These are phyloP conservation scores for Panicum hallii DNA, from an alignment of 202 grass and related monocot genomes.

Conservation along the genomic window DNA sequence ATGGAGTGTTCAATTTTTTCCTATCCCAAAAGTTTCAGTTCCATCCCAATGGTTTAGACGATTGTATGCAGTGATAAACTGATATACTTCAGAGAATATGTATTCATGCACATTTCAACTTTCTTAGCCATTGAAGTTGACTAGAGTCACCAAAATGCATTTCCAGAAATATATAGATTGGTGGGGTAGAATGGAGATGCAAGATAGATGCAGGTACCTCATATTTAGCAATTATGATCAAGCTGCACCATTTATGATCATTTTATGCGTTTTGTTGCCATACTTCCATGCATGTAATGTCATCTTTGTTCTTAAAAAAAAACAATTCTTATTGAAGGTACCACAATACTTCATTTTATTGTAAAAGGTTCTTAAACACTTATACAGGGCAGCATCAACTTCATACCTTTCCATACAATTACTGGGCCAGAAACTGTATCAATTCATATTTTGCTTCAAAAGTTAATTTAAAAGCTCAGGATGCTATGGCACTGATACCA, in stretches of 20 bases:
- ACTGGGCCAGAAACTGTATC: neutral
- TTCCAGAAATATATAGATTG: neutral
- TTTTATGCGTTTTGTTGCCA: neutral
- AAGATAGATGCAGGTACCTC: neutral
- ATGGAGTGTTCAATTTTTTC: too few species aligned
- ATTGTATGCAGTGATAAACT: neutral
- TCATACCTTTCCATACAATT: neutral
- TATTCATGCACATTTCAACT: neutral
- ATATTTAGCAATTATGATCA: neutral
- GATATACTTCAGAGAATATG: neutral
- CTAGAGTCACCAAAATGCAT: neutral
- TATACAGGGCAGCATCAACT: neutral
- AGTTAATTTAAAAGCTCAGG: neutral
- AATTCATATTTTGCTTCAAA: slow-evolving; percentile 1
- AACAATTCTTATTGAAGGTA: neutral
- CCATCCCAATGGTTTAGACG: neutral
- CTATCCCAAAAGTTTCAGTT: too few species aligned
- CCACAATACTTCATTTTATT: neutral
- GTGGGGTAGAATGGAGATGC: neutral
- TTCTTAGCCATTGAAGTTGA: neutral
- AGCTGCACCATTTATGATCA: neutral
- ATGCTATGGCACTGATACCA: neutral
- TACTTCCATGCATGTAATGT: neutral
- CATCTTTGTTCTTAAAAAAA: neutral
- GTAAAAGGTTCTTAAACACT: neutral